Conservation (phyloP, 495 filamentous ascomycete species). For the Amphirosellinia nigrospora region DNA sequence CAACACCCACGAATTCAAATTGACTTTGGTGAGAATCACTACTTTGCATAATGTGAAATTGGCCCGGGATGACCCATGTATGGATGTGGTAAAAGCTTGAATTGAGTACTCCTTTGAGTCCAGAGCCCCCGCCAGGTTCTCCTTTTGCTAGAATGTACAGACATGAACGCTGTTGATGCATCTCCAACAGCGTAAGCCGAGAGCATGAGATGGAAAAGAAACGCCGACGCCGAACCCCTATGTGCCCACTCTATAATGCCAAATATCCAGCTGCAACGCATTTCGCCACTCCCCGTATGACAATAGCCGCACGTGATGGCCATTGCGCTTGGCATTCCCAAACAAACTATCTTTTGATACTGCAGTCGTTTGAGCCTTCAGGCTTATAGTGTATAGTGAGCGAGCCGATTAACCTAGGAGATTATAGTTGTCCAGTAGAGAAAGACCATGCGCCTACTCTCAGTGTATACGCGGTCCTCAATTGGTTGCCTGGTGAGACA, state of each 20-base stretch:
- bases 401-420: not conserved
- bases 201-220: slow-evolving; percentile 3
- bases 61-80: not conserved
- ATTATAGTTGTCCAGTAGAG: not conserved
- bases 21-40: not conserved
- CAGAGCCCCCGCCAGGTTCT: not conserved
- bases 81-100: not conserved
- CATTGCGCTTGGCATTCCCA: not conserved
- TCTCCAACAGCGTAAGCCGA: not conserved
- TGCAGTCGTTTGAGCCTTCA: not conserved
- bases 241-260: slow-evolving; percentile 17
- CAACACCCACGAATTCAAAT: not conserved
- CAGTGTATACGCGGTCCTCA: not conserved
- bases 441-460: slow-evolving; percentile 2
- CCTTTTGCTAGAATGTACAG: slow-evolving; percentile 6
- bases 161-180: slow-evolving; percentile 12
- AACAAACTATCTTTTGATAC: not conserved
- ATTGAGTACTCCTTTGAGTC: not conserved
- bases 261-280: not conserved
- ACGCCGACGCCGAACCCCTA: slow-evolving; percentile 9
- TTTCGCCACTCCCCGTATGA: not conserved
- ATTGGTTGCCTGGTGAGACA: slow-evolving; percentile 25
- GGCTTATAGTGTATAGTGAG: not conserved
- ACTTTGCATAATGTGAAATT: not conserved
- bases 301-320: not conserved